Evolutionary conservation across 495 filamentous ascomycete genomes (phyloP), one percentile per base, ranked within the genome.

Genomic region (Clohesyomyces aquaticus): DNA sequence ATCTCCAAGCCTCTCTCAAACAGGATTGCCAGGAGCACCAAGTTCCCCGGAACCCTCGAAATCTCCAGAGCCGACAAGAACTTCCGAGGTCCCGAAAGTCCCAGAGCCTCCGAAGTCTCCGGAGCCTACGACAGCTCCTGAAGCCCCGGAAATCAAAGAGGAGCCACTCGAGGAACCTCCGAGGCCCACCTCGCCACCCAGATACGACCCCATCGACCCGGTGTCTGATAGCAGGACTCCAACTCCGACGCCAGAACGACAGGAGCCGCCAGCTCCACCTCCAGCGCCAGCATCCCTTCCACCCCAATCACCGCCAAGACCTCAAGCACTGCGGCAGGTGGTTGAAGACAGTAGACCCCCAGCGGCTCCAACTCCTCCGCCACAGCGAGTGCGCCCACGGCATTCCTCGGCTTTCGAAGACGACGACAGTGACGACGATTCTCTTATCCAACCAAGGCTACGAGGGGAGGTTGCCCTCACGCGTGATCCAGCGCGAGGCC

Each of bases 321-420:
- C 43, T 8, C 16, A 35, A 27, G 59, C 59, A 32, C 16, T 58
- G 2, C 56, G 26, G 18, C 65, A 54, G 29, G 26, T 62, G 12
- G 41, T 62, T 25, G 65, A 61, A 42, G 58, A 67, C 22, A 26
- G 22, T 25, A 32, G 58, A 45, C 65, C 65, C 0, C 59, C 65
- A n/a, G n/a, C n/a, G n/a, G 65, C 65, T 46, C 65, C 65, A n/a
- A 62, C 58, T 14, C 65, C 65, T 51, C 65, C 65, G 19, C 23
- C 57, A 11, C 32, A 14, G n/a, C 56, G 48, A 54, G 52, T 26
- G 10, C 51, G 59, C 9, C 52, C 53, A 16, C 56, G 59, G 11
- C 51, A 67, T 35, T n/a, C 53, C 1, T 23, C 48, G 18, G 58
- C 65, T 12, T 63, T 62, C 26, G 65, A 67, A 18, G 29, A 23